Base-by-base conservation (phyloP, 179 eudicot species). In the Drosera spatulata region DNA sequence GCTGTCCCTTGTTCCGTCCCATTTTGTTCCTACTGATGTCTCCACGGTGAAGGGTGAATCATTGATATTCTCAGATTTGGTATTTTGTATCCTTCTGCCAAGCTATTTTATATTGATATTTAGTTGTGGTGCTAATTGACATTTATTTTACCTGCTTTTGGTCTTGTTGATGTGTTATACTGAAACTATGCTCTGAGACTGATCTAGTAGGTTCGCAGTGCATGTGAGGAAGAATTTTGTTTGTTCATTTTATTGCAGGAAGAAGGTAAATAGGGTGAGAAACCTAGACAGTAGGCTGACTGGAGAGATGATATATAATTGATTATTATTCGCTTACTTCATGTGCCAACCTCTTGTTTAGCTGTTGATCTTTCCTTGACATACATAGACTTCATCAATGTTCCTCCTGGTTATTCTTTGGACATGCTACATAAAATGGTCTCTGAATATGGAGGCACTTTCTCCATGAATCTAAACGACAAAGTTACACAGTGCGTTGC, bases 401-500 rank as follows among this genome's bases (percentile, higher is more conserved):
- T 79, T 51, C 93, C 96, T 60, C 69, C 84, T 46, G 60, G 68
- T 33, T 81, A 76, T 69, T 62, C 99, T 49, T 55, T 81, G 58
- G 83, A 82, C 66, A 76, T 82, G 43, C 61, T 89, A 79, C 99
- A 93, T 79, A 93, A 79, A 73, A 66, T 89, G 78, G 95, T 89
- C 61, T 94, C 69, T 47, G 99, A 93, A 71, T 76, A 93, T 74
- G 99, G 99, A 59, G 99, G 96, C 49, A 78, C 84, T 57, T 93
- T 89, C 67, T 93, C 96, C 9, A 93, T 93, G 99, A 93, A 93
- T 75, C 61, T 89, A 68, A 89, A 85, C 48, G 82, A 77, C 64
- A 72, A 84, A 4, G 99, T 89, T 70, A 89, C 95, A 77, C 96
- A 89, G 67, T 84, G 86, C 66, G 65, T 93, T 66, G 99, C 95